Evolutionary conservation across 192 early-diverging fungal species (phyloP).

Genomic region (Backusella mclennaniae): DNA sequence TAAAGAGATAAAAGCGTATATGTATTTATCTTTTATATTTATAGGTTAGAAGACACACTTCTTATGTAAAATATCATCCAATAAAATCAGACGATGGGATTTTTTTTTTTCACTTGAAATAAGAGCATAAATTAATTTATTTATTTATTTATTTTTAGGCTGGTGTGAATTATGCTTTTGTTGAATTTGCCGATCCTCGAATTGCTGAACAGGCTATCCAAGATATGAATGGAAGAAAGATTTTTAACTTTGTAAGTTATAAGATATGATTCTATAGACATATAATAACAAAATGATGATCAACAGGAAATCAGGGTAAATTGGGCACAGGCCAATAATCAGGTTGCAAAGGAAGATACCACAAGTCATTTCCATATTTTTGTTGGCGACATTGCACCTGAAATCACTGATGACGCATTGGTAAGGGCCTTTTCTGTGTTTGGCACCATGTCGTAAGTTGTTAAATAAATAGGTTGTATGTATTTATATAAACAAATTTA

Average conservation of each 20-base stretch:
- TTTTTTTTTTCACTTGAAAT: too few relatives aligned
- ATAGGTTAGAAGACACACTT: slow-evolving; percentile 24
- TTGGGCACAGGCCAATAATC: slow-evolving; percentile 30
- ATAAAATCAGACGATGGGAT: background rate
- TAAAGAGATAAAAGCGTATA: slow-evolving; percentile 43
- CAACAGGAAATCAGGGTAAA: slow-evolving; percentile 35
- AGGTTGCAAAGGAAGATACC: slow-evolving; percentile 32
- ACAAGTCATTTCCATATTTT: slow-evolving; percentile 81
- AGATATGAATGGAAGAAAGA: slow-evolving; percentile 66
- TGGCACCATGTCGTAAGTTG: slow-evolving; percentile 71
- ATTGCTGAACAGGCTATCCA: slow-evolving; percentile 72
- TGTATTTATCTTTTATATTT: slow-evolving; percentile 8
- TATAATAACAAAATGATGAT: background rate
- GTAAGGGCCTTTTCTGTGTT: slow-evolving; percentile 74
- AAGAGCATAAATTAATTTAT: background rate
- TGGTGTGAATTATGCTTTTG: slow-evolving; percentile 87
- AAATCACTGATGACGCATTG: slow-evolving; percentile 82
- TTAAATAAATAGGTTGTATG: background rate
- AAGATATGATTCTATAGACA: too few relatives aligned
- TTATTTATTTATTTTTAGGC: slow-evolving; percentile 34
- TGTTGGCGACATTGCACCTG: slow-evolving; percentile 90
- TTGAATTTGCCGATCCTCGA: slow-evolving; percentile 74
- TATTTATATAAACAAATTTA: background rate
- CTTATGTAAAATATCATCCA: slow-evolving; percentile 13
- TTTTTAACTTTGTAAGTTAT: slow-evolving; percentile 57